A percentile compares a stretch with the other conserved stretches of the same genome.
Conservation (phyloP, 495 filamentous ascomycete species). For the Tuber brumale region DNA sequence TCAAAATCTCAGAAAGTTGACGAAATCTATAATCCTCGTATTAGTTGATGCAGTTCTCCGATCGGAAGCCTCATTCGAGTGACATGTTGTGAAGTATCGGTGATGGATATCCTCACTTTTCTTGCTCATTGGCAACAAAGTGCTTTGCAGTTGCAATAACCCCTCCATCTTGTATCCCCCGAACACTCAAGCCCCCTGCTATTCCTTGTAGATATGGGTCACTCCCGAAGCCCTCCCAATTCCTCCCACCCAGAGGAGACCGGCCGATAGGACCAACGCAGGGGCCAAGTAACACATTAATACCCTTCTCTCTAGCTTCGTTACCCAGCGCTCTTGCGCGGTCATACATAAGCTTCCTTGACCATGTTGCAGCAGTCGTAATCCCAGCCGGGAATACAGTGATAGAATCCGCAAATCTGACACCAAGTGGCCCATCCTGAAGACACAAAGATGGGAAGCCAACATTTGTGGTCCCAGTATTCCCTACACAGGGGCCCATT, state of each 20-base stretch:
- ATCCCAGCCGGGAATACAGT: conserved; percentile 80
- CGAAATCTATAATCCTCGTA: conserved; percentile 43
- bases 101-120: conserved; percentile 45
- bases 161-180: conserved; percentile 54
- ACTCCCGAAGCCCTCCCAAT: conserved; percentile 82
- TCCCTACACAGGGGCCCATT: conserved; percentile 86
- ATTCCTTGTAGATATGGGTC: conserved; percentile 77
- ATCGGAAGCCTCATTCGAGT: background rate
- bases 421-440: conserved; percentile 82
- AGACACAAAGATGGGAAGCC: conserved; percentile 80
- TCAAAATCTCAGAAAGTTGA: conserved; percentile 50
- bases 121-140: conserved; percentile 41
- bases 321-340: conserved; percentile 62
- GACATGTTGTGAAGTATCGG: background rate
- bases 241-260: conserved; percentile 75
- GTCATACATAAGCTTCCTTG: conserved; percentile 65
- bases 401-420: conserved; percentile 58
- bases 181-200: conserved; percentile 60
- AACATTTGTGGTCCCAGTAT: conserved; percentile 65
- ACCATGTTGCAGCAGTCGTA: conserved; percentile 84
- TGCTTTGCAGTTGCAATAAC: conserved; percentile 45
- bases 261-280: conserved; percentile 71
- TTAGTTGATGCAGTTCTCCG: background rate
- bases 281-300: conserved; percentile 74
- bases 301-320: conserved; percentile 64